Percentiles rank a stretch among this genome's conserved stretches.
These are phyloP conservation scores for Yamadazyma dendronema DNA, from an alignment of 1,139 yeast species.

Conservation along the genomic window DNA sequence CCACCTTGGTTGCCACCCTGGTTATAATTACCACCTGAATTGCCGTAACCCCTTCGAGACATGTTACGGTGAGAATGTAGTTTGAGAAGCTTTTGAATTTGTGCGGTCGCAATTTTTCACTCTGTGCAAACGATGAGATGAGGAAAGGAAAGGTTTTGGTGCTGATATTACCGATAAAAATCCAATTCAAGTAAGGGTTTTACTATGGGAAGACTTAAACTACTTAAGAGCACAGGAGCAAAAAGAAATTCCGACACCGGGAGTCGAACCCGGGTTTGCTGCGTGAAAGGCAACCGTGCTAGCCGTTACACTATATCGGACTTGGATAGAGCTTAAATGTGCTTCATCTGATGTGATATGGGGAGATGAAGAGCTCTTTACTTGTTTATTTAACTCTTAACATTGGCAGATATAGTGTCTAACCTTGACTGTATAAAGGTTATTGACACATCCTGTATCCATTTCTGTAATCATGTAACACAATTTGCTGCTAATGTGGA, in stretches of 20 bases:
- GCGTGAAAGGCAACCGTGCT: constrained; percentile 20
- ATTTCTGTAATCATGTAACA: too few relatives aligned
- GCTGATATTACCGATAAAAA: too few relatives aligned
- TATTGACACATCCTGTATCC: background rate
- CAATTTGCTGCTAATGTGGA: too few relatives aligned
- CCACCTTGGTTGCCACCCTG: background rate
- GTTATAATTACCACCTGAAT: background rate
- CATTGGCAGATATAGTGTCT: too few relatives aligned
- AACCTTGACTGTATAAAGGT: too few relatives aligned
- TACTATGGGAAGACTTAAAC: background rate
- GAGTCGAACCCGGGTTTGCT: constrained; percentile 21
- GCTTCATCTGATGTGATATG: background rate
- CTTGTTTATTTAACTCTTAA: too few relatives aligned
- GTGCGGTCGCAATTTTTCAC: background rate
- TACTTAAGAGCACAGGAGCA: too few relatives aligned
- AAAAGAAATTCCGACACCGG: constrained; percentile 18
- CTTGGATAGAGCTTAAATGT: background rate
- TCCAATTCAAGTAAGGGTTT: too few relatives aligned
- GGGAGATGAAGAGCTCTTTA: too few relatives aligned
- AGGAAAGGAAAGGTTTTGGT: background rate
- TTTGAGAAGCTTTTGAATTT: background rate
- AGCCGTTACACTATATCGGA: constrained; percentile 22
- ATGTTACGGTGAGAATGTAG: constrained; percentile 6
- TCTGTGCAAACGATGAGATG: background rate
- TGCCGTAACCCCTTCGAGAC: background rate